Evolutionary conservation across 352 stramenopile species (phyloP), one percentile per base, ranked within the genome.

Genomic region (Sclerospora graminicola): DNA sequence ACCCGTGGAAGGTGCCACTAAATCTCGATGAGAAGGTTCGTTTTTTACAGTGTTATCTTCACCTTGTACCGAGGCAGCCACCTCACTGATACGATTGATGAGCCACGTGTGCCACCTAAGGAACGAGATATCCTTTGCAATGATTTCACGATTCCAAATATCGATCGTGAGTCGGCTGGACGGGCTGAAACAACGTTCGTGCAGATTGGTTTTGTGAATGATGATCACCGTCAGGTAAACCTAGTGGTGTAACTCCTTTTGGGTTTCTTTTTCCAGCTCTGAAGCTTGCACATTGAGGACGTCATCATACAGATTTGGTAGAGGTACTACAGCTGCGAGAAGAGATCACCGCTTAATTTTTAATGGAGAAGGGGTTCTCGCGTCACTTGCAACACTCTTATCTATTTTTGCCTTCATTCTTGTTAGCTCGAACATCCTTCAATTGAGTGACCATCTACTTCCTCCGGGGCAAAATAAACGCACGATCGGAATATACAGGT

Each of bases 161-260:
- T 90, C 74, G 48, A 90, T 85, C 11, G 74, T 86, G 26, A 81
- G 63, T 11, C 81, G 76, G 39, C 77, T 90, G 1, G 81, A 93
- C 14, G 78, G 84, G 46, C 65, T 63, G 41, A 90, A 87, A 45
- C 72, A 89, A 21, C 68, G 61, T 36, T 90, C 79, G 39, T 85
- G 73, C 32, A 89, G 62, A 41, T 77, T 65, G 60, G 88, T 89
- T 47, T 93, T 77, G 53, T 90, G 72, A 34, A 93, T 89, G 43
- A 93, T 90, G 42, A 78, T 89, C 23, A 83, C 81, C 4, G 81
- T 89, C 36, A 93, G 47, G 37, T 93, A 77, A 63, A 93, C 90
- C 40, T 89, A 93, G 56, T 88, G 78, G 24, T 93, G 71, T 16
- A 93, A 60, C 46, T 89, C 89, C 45, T 84, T 79, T 54, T 89